Base-by-base conservation (phyloP, 2,329 filamentous ascomycete genomes). In the Xenoacremonium recifei region DNA sequence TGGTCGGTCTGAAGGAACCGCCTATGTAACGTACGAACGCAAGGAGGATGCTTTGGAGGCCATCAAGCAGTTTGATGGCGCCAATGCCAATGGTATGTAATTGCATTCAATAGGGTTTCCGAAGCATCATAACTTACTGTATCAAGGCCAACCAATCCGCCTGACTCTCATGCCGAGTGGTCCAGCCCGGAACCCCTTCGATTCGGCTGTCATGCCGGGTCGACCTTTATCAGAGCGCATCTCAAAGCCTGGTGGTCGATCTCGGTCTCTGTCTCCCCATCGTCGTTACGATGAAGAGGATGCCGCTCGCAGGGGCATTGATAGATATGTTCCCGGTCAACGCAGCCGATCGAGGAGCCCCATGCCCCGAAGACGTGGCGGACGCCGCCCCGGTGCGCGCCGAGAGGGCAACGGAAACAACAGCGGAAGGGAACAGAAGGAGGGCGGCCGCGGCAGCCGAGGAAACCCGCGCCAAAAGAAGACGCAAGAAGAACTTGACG, bases 401-500 rank as follows among this genome's bases (percentile, higher is more conserved):
- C 65, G 76, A 29, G 74, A 80, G 21, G 53, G 41, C 5, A 43
- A 41, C 18, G 49, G 50, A 16, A 45, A 50, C 16, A 45, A 51
- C 7, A 67, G 70, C 30, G 62, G 57, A 34, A 55, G 55, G 35
- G 59, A 56, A 7, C 53, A 61, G 17, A 55, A 63, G 21, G 56
- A 65, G 21, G 49, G 66, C 51, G 69, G 64, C 12, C 63, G 69
- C 19, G 65, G 64, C 17, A 66, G 65, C 30, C 62, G 68, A 18
- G 64, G 65, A 17, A 68, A 72, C 39, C 76, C 77, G 29, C 78
- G 88, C 36, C 76, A 82, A 3, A 85, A 82, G 67, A 96, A 95
- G 77, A 96, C 91, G 0, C 86, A 90, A 53, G 88, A 95, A 57
- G 89, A 96, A 63, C 74, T 96, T 30, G 91, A 96, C 63, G 89